A percentile compares a stretch with the other conserved stretches of the same genome.
These are phyloP conservation scores for Acer campestre DNA, from an alignment of 345 rosid species.

Conservation along the genomic window DNA sequence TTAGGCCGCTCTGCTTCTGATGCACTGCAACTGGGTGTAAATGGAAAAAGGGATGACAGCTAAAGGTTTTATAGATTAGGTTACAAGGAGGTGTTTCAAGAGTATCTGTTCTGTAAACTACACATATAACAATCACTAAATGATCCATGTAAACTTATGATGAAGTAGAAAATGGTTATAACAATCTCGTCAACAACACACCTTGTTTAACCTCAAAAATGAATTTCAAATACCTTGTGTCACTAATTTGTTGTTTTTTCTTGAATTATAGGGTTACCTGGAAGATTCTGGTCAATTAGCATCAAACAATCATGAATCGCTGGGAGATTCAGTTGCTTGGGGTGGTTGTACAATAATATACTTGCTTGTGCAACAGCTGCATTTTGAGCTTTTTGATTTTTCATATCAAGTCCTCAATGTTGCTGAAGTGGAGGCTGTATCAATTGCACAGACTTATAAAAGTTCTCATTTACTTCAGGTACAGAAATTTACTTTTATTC, in stretches of 20 bases:
- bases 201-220: not conserved
- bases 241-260: conserved; percentile 14
- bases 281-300: conserved; percentile 64
- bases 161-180: not conserved
- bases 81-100: not conserved
- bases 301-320: conserved; percentile 56
- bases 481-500: conserved; percentile 11
- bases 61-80: not conserved
- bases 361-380: conserved; percentile 97
- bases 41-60: not conserved
- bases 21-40: not conserved
- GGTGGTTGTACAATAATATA: conserved; percentile 97
- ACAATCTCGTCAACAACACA: not conserved
- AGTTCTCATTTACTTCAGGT: conserved; percentile 71
- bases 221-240: not conserved
- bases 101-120: not conserved
- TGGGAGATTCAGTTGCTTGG: conserved; percentile 96
- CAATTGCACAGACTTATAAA: conserved; percentile 53
- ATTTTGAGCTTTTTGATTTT: conserved; percentile 95
- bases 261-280: conserved; percentile 69
- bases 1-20: not conserved
- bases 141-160: not conserved
- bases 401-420: conserved; percentile 95
- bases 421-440: conserved; percentile 87
- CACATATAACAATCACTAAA: not conserved